These are phyloP conservation scores for Colletotrichum orchidophilum DNA, from an alignment of 2,329 filamentous ascomycete genomes.

Conservation along the genomic window DNA sequence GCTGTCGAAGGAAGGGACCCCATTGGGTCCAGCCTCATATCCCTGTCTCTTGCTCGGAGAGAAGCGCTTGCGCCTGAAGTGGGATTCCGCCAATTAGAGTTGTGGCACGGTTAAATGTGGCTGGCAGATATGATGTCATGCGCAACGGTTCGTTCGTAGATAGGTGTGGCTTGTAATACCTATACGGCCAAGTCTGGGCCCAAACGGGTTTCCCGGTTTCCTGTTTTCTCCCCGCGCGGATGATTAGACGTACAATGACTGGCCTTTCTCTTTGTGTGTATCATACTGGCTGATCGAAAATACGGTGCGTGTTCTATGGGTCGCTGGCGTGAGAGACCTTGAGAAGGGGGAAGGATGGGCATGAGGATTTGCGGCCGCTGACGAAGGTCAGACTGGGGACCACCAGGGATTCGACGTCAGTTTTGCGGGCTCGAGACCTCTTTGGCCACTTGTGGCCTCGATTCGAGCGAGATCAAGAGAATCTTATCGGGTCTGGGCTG, in stretches of 20 bases:
- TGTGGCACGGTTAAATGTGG: conserved; percentile 13
- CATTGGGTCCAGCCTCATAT: conserved; percentile 28
- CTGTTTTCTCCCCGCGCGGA: background rate
- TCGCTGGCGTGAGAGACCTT: background rate
- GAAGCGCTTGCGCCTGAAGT: background rate
- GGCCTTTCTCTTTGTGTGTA: background rate
- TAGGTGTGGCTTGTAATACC: background rate
- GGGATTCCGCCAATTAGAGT: conserved; percentile 8
- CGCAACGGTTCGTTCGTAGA: background rate
- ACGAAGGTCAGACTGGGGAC: background rate
- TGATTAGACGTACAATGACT: background rate
- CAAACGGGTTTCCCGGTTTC: background rate
- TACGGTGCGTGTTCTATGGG: background rate
- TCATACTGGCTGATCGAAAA: background rate
- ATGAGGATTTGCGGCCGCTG: conserved; percentile 1
- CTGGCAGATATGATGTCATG: conserved; percentile 29
- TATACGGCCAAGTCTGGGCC: background rate
- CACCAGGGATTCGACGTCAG: conserved; percentile 6
- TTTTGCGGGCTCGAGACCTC: background rate
- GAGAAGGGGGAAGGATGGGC: background rate
- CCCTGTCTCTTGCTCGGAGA: conserved; percentile 17
- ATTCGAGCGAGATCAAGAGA: background rate
- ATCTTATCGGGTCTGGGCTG: background rate
- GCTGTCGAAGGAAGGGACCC: background rate
- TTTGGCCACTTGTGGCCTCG: background rate